Percentiles rank a stretch among this genome's conserved stretches.
phyloP scores from a whole-genome alignment of 2,329 filamentous ascomycete genomes.

The Cladosporium sp. region DNA sequence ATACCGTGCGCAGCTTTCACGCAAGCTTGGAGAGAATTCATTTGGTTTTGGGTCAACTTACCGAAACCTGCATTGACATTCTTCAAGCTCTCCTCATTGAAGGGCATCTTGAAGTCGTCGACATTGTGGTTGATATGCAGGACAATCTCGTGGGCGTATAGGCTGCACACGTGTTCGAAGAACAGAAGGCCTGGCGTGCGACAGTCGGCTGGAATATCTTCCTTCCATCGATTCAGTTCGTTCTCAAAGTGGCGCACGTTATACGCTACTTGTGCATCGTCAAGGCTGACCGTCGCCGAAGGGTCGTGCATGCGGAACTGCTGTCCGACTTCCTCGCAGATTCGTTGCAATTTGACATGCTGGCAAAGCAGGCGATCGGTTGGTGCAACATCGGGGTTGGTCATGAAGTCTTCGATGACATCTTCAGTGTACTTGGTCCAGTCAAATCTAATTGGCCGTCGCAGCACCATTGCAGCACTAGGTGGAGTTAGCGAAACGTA shows the following conservation, averaged over 20 bases:
- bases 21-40: conserved; percentile 45
- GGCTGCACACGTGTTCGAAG: conserved; percentile 45
- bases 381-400: conserved; percentile 52
- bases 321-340: conserved; percentile 54
- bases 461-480: conserved; percentile 55
- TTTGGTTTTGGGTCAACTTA: conserved; percentile 43
- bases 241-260: conserved; percentile 52
- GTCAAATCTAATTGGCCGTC: conserved; percentile 55
- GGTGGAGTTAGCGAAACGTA: conserved; percentile 14
- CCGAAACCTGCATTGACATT: conserved; percentile 36
- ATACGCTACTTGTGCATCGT: conserved; percentile 53
- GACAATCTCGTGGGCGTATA: conserved; percentile 50
- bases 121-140: conserved; percentile 44
- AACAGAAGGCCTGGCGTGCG: conserved; percentile 36
- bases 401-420: conserved; percentile 54
- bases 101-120: conserved; percentile 44
- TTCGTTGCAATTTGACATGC: conserved; percentile 55
- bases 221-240: conserved; percentile 47
- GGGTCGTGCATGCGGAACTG: conserved; percentile 55
- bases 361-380: conserved; percentile 54
- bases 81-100: conserved; percentile 39
- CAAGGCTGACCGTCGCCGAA: conserved; percentile 48
- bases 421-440: conserved; percentile 63
- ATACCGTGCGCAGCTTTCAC: conserved; percentile 44
- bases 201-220: conserved; percentile 37